Conservation (phyloP, 129 eudicot species). For the Heracleum sosnowskyi region DNA sequence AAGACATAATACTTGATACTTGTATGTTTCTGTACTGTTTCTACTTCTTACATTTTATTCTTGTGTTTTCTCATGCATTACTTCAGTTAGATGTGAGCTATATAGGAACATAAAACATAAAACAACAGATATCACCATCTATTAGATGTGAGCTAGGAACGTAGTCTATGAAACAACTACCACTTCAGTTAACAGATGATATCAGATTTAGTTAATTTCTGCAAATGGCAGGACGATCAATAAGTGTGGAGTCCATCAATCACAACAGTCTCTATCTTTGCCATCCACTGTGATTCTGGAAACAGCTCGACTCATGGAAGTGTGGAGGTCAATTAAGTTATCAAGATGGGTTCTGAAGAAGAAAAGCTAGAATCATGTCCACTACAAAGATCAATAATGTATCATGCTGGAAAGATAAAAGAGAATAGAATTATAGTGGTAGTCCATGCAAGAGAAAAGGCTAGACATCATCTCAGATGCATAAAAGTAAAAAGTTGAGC, state of each 20-base stretch:
- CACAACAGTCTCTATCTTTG: background rate
- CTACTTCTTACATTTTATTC: background rate
- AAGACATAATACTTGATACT: background rate
- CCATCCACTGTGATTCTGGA: background rate
- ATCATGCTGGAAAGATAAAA: background rate
- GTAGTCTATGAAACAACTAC: too few species aligned
- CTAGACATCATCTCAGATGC: background rate
- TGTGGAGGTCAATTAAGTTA: conserved; percentile 1
- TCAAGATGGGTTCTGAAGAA: background rate
- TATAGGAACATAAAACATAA: too few species aligned
- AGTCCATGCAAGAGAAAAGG: conserved; percentile 1
- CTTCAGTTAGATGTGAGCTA: too few species aligned
- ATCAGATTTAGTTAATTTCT: too few species aligned
- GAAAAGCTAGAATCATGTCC: background rate
- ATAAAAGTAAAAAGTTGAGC: background rate
- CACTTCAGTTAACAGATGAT: too few species aligned
- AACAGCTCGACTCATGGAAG: background rate
- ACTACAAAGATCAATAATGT: background rate
- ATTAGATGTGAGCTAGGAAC: background rate
- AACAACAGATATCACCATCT: background rate
- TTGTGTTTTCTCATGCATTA: background rate
- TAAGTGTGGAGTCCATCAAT: background rate
- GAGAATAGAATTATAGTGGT: conserved; percentile 7
- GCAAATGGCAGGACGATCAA: too few species aligned
- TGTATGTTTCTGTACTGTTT: background rate